phyloP scores from a whole-genome alignment of 208 protist genomes.

The Leishmania martiniquensis region DNA sequence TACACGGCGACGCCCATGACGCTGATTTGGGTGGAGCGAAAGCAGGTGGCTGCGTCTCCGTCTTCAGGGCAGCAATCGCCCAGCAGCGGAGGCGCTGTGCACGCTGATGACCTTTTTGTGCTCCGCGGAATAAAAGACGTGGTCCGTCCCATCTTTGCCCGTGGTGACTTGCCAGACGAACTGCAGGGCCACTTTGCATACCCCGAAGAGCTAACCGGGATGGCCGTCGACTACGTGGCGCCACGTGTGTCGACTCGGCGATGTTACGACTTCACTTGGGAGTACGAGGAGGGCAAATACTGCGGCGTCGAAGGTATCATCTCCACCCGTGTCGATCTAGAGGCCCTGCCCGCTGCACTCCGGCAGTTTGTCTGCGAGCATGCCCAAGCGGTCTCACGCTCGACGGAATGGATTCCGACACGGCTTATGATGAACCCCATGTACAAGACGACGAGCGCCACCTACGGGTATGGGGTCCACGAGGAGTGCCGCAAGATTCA shows the following conservation, averaged over 20 bases:
- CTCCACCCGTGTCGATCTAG: conserved; percentile 67
- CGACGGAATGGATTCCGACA: conserved; percentile 36
- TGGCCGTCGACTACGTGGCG: conserved; percentile 56
- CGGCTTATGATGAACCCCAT: conserved; percentile 57
- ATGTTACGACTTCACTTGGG: conserved; percentile 87
- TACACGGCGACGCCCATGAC: conserved; percentile 77
- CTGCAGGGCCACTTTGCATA: conserved; percentile 87
- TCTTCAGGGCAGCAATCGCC: background rate
- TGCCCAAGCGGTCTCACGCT: conserved; percentile 27
- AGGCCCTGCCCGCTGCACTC: conserved; percentile 55
- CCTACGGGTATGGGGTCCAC: conserved; percentile 66
- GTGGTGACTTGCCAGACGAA: conserved; percentile 75
- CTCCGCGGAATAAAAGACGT: conserved; percentile 70
- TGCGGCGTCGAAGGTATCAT: conserved; percentile 71
- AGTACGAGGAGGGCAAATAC: conserved; percentile 69
- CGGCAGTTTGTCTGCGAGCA: conserved; percentile 68
- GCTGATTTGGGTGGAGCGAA: conserved; percentile 64
- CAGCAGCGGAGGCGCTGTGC: background rate
- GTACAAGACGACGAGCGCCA: conserved; percentile 75
- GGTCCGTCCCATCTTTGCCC: conserved; percentile 75
- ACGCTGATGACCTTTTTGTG: conserved; percentile 28
- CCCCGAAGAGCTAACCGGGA: conserved; percentile 67
- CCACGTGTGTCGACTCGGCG: conserved; percentile 66
- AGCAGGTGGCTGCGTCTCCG: background rate
- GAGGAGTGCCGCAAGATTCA: conserved; percentile 69